These are phyloP conservation scores for Deakozyma indianensis DNA, from an alignment of 805 yeast genomes.

Conservation along the genomic window DNA sequence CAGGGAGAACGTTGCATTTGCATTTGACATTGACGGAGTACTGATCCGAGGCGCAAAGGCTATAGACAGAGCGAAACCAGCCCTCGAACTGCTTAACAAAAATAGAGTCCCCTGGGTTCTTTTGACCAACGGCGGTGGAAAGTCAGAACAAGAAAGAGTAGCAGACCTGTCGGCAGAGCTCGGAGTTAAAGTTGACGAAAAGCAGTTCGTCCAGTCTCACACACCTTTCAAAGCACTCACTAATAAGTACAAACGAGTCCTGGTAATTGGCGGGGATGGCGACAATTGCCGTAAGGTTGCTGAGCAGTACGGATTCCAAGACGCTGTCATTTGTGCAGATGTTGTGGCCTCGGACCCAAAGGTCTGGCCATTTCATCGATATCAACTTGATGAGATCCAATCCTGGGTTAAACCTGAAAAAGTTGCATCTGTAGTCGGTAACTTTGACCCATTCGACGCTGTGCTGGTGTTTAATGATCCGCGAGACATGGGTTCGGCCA, in stretches of 20 bases:
- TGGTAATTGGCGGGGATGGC: constrained; percentile 73
- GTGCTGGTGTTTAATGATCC: constrained; percentile 80
- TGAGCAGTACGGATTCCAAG: constrained; percentile 56
- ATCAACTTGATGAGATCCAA: constrained; percentile 29
- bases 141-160: constrained; percentile 46
- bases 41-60: constrained; percentile 58
- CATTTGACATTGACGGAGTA: constrained; percentile 68
- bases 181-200: constrained; percentile 25
- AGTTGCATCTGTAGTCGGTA: constrained; percentile 6
- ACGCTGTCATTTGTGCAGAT: constrained; percentile 63
- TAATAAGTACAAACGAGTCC: constrained; percentile 39
- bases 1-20: neutral
- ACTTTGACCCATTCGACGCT: constrained; percentile 43
- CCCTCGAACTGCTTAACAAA: constrained; percentile 39
- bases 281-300: constrained; percentile 66
- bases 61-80: constrained; percentile 48
- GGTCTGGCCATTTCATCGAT: constrained; percentile 58
- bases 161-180: constrained; percentile 33
- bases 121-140: constrained; percentile 86
- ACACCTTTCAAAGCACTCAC: constrained; percentile 64
- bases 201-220: constrained; percentile 74
- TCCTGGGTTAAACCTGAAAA: constrained; percentile 25
- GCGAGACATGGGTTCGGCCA: constrained; percentile 73
- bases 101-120: constrained; percentile 61
- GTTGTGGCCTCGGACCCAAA: constrained; percentile 39